Evolutionary conservation across 2,329 filamentous ascomycete species (phyloP), one percentile per base, ranked within the genome.

Genomic region (Alternaria gaisen): DNA sequence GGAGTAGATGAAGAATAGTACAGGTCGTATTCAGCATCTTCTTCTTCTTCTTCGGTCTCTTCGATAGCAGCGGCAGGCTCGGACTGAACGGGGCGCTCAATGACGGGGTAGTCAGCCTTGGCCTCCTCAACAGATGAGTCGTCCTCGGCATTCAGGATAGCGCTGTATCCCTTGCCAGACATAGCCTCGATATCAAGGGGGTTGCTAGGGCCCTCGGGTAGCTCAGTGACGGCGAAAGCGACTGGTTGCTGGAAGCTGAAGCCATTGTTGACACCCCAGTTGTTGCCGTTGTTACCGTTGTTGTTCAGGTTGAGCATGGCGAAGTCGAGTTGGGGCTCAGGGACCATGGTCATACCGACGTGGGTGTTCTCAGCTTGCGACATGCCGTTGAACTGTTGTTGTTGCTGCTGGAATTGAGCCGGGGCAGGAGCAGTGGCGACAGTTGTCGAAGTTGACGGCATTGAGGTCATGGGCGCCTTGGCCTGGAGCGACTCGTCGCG

Each of bases 261-360:
- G 38, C 66, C 68, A 77, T 87, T 89, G 76, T 83, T 84, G 77
- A 85, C 88, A 44, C 74, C 72, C 60, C 83, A 82, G 73, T 75
- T 81, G 71, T 71, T 76, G 63, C 72, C 72, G 66, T 72, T 75
- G 72, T 76, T 78, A 22, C 75, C 77, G 11, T 22, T 22, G 22
- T 42, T 79, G 58, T 76, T 78, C 46, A 93, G 78, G 71, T 87
- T 86, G 70, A 95, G 85, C 80, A 90, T 87, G 55, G 89, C 87
- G 70, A 93, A 89, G 72, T 96, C 91, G 79, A 93, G 84, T 53
- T 82, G 84, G 69, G 91, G 88, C 80, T 97, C 93, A 1, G 93
- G 92, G 47, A 96, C 88, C 86, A 94, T 91, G 59, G 91, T 88
- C 86, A 97, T 91, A 73, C 89, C 89, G 66, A 94, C 81, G 59